Conservation (phyloP, 352 stramenopile species). For the Pythium chondricola region DNA sequence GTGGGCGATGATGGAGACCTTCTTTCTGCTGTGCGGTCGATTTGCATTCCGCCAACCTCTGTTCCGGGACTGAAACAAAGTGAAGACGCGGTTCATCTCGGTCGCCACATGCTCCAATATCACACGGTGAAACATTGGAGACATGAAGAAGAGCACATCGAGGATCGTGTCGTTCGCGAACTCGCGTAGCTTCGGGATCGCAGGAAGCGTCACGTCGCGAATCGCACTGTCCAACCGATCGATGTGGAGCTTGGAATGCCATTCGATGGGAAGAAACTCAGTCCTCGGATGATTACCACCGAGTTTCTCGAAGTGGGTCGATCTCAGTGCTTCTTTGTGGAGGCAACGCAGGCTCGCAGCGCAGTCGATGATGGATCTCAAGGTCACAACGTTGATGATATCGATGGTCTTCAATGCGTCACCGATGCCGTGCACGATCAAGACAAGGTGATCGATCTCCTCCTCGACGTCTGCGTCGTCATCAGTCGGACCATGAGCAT, state of each 20-base stretch:
- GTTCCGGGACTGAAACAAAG: constrained; percentile 63
- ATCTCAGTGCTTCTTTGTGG: constrained; percentile 58
- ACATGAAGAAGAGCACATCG: constrained; percentile 92
- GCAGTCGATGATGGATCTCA: constrained; percentile 81
- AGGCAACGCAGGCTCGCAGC: constrained; percentile 56
- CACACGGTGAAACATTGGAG: constrained; percentile 86
- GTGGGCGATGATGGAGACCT: constrained; percentile 85
- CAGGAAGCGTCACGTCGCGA: constrained; percentile 65
- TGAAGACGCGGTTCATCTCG: constrained; percentile 89
- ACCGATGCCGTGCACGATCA: constrained; percentile 89
- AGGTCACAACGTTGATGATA: constrained; percentile 76
- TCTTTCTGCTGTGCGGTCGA: constrained; percentile 40
- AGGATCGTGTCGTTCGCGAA: constrained; percentile 92
- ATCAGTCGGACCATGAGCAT: constrained; percentile 21
- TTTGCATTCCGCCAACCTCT: constrained; percentile 28
- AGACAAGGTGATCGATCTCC: constrained; percentile 79
- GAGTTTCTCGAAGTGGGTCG: constrained; percentile 59
- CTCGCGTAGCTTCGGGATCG: constrained; percentile 88
- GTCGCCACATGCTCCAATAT: constrained; percentile 89
- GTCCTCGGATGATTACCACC: constrained; percentile 34
- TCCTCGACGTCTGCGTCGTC: constrained; percentile 71
- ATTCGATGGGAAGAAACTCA: constrained; percentile 83
- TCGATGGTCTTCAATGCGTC: constrained; percentile 84
- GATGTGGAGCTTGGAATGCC: constrained; percentile 84
- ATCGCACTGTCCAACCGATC: constrained; percentile 65